A percentile compares a stretch with the other conserved stretches of the same genome.
These are phyloP conservation scores for Alternaria novae-zelandiae DNA, from an alignment of 2,329 filamentous ascomycete species.

Conservation along the genomic window DNA sequence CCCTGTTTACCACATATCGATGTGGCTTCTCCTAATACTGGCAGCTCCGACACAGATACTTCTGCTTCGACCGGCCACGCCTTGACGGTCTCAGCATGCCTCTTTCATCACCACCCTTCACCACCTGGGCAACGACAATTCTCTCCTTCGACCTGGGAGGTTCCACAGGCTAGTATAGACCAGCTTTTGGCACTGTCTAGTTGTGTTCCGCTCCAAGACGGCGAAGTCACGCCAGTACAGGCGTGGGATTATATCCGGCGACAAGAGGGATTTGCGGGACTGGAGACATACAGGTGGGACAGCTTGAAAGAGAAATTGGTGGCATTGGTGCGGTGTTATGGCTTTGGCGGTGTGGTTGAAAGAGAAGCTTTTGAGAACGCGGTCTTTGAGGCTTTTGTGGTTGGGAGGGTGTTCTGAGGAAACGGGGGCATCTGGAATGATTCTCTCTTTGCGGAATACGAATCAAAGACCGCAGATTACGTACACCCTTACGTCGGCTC, in stretches of 20 bases:
- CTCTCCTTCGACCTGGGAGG: conserved; percentile 19
- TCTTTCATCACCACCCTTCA: conserved; percentile 29
- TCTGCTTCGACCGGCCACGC: conserved; percentile 36
- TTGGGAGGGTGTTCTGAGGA: conserved; percentile 18
- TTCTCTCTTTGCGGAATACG: background rate
- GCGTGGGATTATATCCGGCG: conserved; percentile 44
- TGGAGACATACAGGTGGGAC: conserved; percentile 29
- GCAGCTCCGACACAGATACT: background rate
- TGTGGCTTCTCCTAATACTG: background rate
- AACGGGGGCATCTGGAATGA: background rate
- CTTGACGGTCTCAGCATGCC: conserved; percentile 36
- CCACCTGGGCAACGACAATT: conserved; percentile 2
- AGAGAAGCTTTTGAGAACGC: conserved; percentile 19
- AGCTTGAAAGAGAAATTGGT: conserved; percentile 33
- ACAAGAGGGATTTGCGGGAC: conserved; percentile 27
- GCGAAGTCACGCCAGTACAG: conserved; percentile 47
- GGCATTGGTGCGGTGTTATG: conserved; percentile 40
- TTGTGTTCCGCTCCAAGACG: conserved; percentile 24
- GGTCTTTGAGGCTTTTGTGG: conserved; percentile 21
- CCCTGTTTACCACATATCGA: conserved; percentile 45
- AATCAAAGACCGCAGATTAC: background rate
- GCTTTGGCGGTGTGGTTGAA: conserved; percentile 34
- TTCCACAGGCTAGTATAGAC: conserved; percentile 23
- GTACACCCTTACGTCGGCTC: background rate
- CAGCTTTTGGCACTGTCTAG: conserved; percentile 26